A percentile compares a stretch with the other conserved stretches of the same genome.
phyloP scores from a whole-genome alignment of 208 protist genomes.

The Leptomonas seymouri region DNA sequence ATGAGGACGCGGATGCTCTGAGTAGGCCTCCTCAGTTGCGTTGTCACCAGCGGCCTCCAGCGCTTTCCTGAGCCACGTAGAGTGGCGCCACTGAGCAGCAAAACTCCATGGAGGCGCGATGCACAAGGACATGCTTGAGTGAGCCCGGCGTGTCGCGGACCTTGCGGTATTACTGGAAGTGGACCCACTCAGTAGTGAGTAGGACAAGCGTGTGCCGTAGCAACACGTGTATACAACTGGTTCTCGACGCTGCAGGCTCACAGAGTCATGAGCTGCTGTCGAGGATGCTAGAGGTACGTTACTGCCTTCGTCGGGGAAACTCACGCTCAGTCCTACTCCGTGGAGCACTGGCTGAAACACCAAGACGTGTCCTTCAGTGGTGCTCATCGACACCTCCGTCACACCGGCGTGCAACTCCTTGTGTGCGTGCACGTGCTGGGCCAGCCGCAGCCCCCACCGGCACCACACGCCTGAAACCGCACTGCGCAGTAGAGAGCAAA shows the following conservation, averaged over 20 bases:
- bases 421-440: background rate
- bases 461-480: constrained; percentile 18
- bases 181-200: background rate
- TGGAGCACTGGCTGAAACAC: constrained; percentile 23
- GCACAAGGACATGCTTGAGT: background rate
- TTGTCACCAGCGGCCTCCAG: background rate
- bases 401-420: background rate
- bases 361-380: constrained; percentile 18
- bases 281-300: background rate
- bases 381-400: constrained; percentile 17
- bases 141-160: background rate
- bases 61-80: constrained; percentile 12
- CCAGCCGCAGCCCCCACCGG: constrained; percentile 4
- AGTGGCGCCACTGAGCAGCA: constrained; percentile 30
- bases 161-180: background rate
- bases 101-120: constrained; percentile 32
- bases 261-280: background rate
- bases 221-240: constrained; percentile 18
- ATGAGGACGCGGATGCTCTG: background rate
- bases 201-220: constrained; percentile 17
- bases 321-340: background rate
- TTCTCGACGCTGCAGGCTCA: background rate
- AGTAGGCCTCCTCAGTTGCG: background rate
- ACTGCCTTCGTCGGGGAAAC: background rate
- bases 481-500: constrained; percentile 19